Evolutionary conservation across 2,329 filamentous ascomycete species (phyloP), one percentile per base, ranked within the genome.

Genomic region (Stagonosporopsis vannaccii): DNA sequence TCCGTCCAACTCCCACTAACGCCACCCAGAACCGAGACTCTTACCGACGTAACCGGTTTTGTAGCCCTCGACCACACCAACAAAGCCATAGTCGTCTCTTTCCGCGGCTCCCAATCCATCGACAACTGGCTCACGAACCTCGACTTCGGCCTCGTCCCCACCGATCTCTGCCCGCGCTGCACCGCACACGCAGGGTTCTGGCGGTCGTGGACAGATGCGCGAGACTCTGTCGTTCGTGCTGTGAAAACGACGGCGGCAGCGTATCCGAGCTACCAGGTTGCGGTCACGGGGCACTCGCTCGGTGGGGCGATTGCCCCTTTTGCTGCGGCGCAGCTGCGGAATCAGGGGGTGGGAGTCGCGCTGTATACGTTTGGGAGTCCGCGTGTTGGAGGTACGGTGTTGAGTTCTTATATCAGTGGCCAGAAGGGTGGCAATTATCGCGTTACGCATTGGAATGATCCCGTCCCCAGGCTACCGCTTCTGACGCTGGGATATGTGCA

Each of bases 221-320:
- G 77, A 2, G 49, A 57, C 6, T 63, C 66, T 9, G 79, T 83
- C 17, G 63, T 81, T 3, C 63, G 69, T 2, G 80, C 79, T 51
- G 68, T 89, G 17, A 63, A 75, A 22, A 54, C 73, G 2, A 82
- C 84, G 15, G 69, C 65, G 25, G 61, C 66, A 5, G 69, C 75
- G n/a, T 74, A 86, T 72, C 84, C 86, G 1, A 60, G 56, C 26
- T 88, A 84, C 77, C 66, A 69, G 28, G 71, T 90, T 65, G 68
- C 86, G n/a, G 72, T 82, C 22, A 86, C 85, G 0, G 89, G 89
- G 32, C 88, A 91, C 79, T 90, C 87, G 7, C 83, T 91, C 2
- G 89, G 89, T 47, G 89, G 79, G 23, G 87, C 87, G 12, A 79
- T 91, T 6, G 86, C 84, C 33, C 85, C 85, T 1, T 73, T 91